These are phyloP conservation scores for Tremellales sp. DNA, from an alignment of 1,284 basidiomycete species.

Conservation along the genomic window DNA sequence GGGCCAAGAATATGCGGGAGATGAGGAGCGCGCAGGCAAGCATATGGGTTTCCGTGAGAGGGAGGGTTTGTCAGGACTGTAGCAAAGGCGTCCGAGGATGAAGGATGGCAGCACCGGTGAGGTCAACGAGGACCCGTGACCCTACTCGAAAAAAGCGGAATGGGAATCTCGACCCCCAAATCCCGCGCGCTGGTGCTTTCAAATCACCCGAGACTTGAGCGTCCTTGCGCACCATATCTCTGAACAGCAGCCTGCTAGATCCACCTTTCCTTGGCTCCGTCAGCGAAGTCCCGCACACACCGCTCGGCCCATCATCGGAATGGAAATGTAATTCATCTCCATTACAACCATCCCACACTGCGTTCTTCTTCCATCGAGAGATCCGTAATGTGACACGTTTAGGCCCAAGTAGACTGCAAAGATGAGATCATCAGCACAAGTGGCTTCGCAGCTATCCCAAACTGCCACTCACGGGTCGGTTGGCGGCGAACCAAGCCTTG, in stretches of 20 bases:
- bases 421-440: not conserved
- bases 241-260: not conserved
- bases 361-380: constrained; percentile 10
- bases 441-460: not conserved
- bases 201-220: no score
- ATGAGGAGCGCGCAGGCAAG: no score
- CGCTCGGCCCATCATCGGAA: not conserved
- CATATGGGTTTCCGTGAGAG: no score
- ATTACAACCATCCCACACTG: constrained; percentile 19
- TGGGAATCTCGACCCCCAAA: no score
- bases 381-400: constrained; percentile 25
- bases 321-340: constrained; percentile 35
- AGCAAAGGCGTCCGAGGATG: no score
- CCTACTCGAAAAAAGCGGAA: no score
- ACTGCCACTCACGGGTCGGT: constrained; percentile 40
- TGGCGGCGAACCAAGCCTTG: constrained; percentile 52
- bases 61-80: no score
- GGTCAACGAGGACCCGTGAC: no score
- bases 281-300: no score
- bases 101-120: no score
- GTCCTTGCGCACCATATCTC: not conserved
- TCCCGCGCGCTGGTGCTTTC: no score
- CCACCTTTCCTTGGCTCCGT: not conserved
- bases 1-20: no score
- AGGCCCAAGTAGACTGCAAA: constrained; percentile 41